Evolutionary conservation across 345 rosid genomes (phyloP).

Genomic region (Corymbia maculata): DNA sequence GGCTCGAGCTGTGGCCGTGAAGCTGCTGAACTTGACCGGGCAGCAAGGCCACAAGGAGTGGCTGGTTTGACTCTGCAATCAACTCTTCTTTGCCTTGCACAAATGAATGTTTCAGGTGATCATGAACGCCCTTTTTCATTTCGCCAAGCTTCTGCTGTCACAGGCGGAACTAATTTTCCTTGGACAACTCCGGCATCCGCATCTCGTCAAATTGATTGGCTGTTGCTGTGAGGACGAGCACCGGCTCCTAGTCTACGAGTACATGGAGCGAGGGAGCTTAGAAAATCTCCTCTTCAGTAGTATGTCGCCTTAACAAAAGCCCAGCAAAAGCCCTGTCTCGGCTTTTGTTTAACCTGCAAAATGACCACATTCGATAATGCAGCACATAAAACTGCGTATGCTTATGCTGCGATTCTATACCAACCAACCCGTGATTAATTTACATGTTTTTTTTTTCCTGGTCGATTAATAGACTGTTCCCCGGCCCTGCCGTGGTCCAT

Average conservation of each 20-base stretch:
- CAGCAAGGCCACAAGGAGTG: slow-evolving; percentile 79
- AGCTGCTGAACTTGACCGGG: slow-evolving; percentile 59
- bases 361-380: background rate
- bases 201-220: slow-evolving; percentile 77
- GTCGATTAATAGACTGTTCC: background rate
- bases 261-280: slow-evolving; percentile 65
- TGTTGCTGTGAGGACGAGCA: slow-evolving; percentile 71
- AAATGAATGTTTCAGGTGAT: background rate
- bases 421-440: background rate
- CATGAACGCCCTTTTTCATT: background rate
- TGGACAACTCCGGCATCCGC: slow-evolving; percentile 60
- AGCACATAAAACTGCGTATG: background rate
- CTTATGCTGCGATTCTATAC: background rate
- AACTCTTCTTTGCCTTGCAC: background rate
- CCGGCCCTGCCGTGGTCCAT: slow-evolving; percentile 56
- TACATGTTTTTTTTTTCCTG: background rate
- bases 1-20: slow-evolving; percentile 73
- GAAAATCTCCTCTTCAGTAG: slow-evolving; percentile 71
- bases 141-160: background rate
- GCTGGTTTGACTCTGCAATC: slow-evolving; percentile 36
- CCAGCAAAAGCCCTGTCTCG: background rate
- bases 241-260: slow-evolving; percentile 64
- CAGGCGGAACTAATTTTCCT: slow-evolving; percentile 81
- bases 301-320: slow-evolving; percentile 7
- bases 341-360: background rate